Evolutionary conservation across 2,329 filamentous ascomycete species (phyloP).

Genomic region (Zymoseptoria passerinii): DNA sequence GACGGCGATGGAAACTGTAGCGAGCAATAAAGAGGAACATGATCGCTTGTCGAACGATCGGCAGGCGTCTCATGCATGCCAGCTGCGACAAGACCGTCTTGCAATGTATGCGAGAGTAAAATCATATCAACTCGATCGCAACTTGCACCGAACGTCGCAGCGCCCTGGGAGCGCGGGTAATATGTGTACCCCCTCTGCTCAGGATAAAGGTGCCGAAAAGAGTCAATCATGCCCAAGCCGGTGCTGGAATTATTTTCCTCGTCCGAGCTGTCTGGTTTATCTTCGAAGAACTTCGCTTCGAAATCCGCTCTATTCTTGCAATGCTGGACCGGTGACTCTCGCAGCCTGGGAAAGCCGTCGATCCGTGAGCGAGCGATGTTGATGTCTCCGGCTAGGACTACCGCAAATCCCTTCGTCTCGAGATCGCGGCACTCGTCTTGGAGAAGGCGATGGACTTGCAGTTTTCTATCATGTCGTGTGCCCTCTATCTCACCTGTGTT

Average conservation of each 20-base stretch:
- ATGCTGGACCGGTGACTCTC: constrained; percentile 40
- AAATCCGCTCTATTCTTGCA: constrained; percentile 46
- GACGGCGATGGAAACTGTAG: background rate
- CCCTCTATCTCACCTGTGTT: constrained; percentile 36
- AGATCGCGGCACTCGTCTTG: constrained; percentile 38
- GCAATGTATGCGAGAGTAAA: constrained; percentile 36
- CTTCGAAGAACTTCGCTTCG: constrained; percentile 39
- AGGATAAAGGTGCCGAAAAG: constrained; percentile 41
- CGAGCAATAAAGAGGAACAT: constrained; percentile 42
- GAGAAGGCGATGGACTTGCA: constrained; percentile 40
- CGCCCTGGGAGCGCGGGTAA: constrained; percentile 32
- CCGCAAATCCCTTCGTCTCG: constrained; percentile 34
- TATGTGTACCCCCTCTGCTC: constrained; percentile 43
- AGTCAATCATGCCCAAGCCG: constrained; percentile 36
- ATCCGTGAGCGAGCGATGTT: constrained; percentile 40
- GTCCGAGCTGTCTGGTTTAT: constrained; percentile 1
- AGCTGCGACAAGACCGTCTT: constrained; percentile 30
- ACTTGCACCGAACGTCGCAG: constrained; percentile 39
- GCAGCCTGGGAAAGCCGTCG: constrained; percentile 43
- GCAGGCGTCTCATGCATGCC: constrained; percentile 35
- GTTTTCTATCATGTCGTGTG: constrained; percentile 46
- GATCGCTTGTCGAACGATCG: constrained; percentile 47
- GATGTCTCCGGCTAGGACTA: constrained; percentile 46
- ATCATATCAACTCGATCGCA: constrained; percentile 49
- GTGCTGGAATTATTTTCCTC: constrained; percentile 3